Base-by-base conservation (phyloP, 768 basidiomycete genomes). In the Hygrophorus russula region DNA sequence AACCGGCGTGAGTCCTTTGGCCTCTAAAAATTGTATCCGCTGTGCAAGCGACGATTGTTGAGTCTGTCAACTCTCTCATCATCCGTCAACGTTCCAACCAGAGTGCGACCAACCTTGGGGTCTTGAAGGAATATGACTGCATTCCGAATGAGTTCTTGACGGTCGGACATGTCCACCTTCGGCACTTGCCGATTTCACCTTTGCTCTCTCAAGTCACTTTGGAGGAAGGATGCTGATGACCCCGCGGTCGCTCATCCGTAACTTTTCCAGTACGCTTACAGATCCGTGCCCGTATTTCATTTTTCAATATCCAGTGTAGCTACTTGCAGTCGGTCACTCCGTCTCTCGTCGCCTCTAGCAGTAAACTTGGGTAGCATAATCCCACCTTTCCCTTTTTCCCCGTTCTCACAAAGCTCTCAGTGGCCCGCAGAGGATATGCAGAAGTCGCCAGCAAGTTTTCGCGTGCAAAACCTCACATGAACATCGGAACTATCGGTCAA, bases 1-100 rank as follows among this genome's bases (percentile, higher is more conserved):
- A 12, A 68, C 60, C 5, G 71, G 69, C 0, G 80, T 81, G 28
- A 99, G 68, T 2, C 96, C 96, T 60, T 98, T 97, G 5, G 89
- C 82, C 54, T 96, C 84, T n/a, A 99, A 74, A 66, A 98, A 99
- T 49, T 88, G 82, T 36, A 98, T 74, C 41, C 87, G 78, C 58
- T 94, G 88, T 1, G 84, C 71, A 20, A 94, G 63, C 1, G 90
- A 70, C 2, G 91, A 86, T 29, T 79, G 67, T 55, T 83, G 80
- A 0, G 83, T 71, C 90, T 94, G 30, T 14, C 3, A 6, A 19
- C 10, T 11, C n/a, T 24, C 36, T 15, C n/a, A 39, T 29, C 14
- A 35, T 10, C 11, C 19, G 13, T 45, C 28, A 31, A 29, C 1
- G 2, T 7, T 17, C 29, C 24, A 7, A 24, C 2, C 5, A 42